Conservation (phyloP, 2,329 filamentous ascomycete species). For the Ophiosphaerella herpotricha region DNA sequence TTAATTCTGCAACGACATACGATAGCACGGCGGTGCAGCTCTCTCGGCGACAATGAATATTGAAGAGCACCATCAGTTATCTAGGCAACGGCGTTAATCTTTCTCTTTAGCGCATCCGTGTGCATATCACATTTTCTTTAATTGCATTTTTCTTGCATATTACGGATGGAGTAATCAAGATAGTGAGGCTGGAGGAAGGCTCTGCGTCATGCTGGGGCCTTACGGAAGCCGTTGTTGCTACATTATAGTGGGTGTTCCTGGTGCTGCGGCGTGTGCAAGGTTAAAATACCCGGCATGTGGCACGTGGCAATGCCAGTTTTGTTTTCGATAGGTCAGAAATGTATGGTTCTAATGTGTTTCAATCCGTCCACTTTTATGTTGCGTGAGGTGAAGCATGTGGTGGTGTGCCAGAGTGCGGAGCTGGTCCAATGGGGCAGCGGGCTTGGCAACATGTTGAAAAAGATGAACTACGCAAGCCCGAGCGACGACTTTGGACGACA, state of each 20-base stretch:
- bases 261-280: constrained; percentile 4
- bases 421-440: constrained; percentile 13
- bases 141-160: constrained; percentile 8
- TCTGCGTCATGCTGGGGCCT: neutral
- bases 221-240: constrained; percentile 4
- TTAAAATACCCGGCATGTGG: constrained; percentile 27
- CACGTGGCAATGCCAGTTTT: constrained; percentile 10
- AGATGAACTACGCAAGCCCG: constrained; percentile 24
- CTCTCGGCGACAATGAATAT: neutral
- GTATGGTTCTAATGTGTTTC: constrained; percentile 8
- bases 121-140: constrained; percentile 9
- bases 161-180: constrained; percentile 1
- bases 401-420: constrained; percentile 6
- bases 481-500: constrained; percentile 31
- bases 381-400: neutral
- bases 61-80: neutral
- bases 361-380: neutral
- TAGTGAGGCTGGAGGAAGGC: constrained; percentile 1
- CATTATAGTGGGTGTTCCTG: constrained; percentile 20
- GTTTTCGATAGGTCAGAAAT: constrained; percentile 14
- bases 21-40: constrained; percentile 15
- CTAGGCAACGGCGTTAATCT: neutral
- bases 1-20: constrained; percentile 10
- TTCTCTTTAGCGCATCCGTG: neutral
- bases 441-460: constrained; percentile 31